phyloP scores from a whole-genome alignment of 78 protist species.

The Polysphondylium violaceum region DNA sequence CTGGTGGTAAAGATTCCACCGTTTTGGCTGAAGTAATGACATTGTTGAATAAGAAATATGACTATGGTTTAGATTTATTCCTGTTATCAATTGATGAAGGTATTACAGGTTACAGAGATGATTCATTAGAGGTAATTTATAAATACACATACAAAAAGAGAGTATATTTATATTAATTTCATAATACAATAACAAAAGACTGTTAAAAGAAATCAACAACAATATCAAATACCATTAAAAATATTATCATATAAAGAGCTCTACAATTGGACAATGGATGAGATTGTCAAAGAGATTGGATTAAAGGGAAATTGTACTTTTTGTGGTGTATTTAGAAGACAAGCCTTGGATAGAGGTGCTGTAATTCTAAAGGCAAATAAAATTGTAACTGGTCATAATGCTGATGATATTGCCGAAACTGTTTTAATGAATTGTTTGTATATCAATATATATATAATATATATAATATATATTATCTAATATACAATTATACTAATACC shows the following conservation, averaged over 20 bases:
- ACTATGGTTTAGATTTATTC: constrained; percentile 90
- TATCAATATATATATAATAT: constrained; percentile 4
- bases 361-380: constrained; percentile 69
- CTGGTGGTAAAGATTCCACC: constrained; percentile 97
- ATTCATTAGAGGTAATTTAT: constrained; percentile 87
- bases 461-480: not conserved
- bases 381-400: constrained; percentile 96
- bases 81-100: constrained; percentile 97
- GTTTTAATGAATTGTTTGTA: constrained; percentile 90
- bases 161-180: not conserved
- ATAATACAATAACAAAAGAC: constrained; percentile 35
- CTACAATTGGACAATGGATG: constrained; percentile 97
- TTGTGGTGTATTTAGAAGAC: constrained; percentile 96
- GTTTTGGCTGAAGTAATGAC: constrained; percentile 90
- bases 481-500: not conserved
- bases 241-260: constrained; percentile 92
- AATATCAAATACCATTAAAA: constrained; percentile 88
- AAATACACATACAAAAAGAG: not conserved
- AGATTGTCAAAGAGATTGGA: constrained; percentile 87
- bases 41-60: constrained; percentile 82
- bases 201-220: constrained; percentile 87
- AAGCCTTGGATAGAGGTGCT: constrained; percentile 96
- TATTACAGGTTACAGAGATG: constrained; percentile 97
- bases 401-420: constrained; percentile 97
- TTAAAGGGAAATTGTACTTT: constrained; percentile 92